phyloP scores from a whole-genome alignment of 192 early-diverging fungal species.

The Umbelopsis sp. region DNA sequence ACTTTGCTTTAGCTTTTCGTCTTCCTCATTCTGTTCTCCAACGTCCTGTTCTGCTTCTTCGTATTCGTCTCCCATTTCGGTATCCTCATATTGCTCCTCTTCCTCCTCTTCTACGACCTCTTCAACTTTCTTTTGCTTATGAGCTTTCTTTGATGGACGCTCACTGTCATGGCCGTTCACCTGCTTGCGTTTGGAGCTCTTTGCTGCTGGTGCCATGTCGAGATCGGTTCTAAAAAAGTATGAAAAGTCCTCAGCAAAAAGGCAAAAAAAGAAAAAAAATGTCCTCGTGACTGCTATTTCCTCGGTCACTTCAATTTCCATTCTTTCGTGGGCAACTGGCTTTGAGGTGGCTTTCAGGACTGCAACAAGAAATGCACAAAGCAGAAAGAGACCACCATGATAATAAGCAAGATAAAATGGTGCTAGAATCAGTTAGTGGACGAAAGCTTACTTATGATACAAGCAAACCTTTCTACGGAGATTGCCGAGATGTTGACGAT shows the following conservation, averaged over 20 bases:
- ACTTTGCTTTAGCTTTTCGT: slow-evolving; percentile 37
- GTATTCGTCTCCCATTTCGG: not conserved
- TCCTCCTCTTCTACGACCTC: slow-evolving; percentile 29
- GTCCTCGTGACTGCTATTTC: not conserved
- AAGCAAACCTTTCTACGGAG: slow-evolving; percentile 56
- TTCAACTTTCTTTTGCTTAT: slow-evolving; percentile 35
- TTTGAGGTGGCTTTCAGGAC: not conserved
- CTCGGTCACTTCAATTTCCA: not conserved
- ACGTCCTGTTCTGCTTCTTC: slow-evolving; percentile 37
- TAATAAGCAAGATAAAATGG: not conserved
- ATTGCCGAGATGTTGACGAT: slow-evolving; percentile 79
- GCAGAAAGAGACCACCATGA: not conserved
- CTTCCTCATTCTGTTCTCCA: slow-evolving; percentile 35
- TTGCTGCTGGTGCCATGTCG: slow-evolving; percentile 17
- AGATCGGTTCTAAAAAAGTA: not conserved
- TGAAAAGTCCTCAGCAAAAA: not conserved
- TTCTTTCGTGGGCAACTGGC: no score
- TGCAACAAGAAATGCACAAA: not conserved
- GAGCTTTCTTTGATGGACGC: slow-evolving; percentile 38
- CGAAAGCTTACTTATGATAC: not conserved
- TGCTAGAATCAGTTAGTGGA: slow-evolving; percentile 1
- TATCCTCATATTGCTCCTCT: not conserved
- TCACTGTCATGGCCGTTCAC: slow-evolving; percentile 28
- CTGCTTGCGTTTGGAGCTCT: slow-evolving; percentile 37
- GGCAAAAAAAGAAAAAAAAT: slow-evolving; percentile 3